These are phyloP conservation scores for Primulina eburnea DNA, from an alignment of 257 asterid genomes.

Conservation along the genomic window DNA sequence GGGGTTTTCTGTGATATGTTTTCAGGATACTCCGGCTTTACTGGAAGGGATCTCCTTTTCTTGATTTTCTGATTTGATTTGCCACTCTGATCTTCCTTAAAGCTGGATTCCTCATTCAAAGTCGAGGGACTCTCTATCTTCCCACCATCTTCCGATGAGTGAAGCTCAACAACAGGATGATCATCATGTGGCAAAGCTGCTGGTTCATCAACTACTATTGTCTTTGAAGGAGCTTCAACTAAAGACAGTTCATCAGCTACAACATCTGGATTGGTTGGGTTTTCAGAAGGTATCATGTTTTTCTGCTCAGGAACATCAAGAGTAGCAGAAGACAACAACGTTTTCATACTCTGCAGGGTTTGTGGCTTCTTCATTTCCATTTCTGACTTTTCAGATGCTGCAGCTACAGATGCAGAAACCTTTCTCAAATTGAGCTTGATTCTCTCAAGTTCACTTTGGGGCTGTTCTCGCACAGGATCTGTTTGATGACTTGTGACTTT, in stretches of 20 bases:
- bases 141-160: slow-evolving; percentile 42
- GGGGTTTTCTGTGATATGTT: slow-evolving; percentile 66
- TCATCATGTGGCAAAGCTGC: slow-evolving; percentile 26
- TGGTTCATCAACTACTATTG: slow-evolving; percentile 26
- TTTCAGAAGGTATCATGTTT: slow-evolving; percentile 21
- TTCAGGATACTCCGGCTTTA: slow-evolving; percentile 69
- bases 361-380: slow-evolving; percentile 48
- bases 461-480: slow-evolving; percentile 59
- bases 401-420: slow-evolving; percentile 58
- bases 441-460: slow-evolving; percentile 71
- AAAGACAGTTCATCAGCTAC: slow-evolving; percentile 27
- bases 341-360: slow-evolving; percentile 36
- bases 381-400: slow-evolving; percentile 50
- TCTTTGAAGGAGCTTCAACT: slow-evolving; percentile 15
- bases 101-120: slow-evolving; percentile 42
- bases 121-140: slow-evolving; percentile 31
- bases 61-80: slow-evolving; percentile 58
- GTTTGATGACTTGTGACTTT: slow-evolving; percentile 43
- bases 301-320: slow-evolving; percentile 34
- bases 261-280: slow-evolving; percentile 16
- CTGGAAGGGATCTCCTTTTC: slow-evolving; percentile 76
- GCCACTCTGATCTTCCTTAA: slow-evolving; percentile 49
- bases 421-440: slow-evolving; percentile 62
- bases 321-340: slow-evolving; percentile 27
- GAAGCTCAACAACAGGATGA: slow-evolving; percentile 41